Conservation (phyloP, 352 stramenopile species). For the Globisporangium spiculum region DNA sequence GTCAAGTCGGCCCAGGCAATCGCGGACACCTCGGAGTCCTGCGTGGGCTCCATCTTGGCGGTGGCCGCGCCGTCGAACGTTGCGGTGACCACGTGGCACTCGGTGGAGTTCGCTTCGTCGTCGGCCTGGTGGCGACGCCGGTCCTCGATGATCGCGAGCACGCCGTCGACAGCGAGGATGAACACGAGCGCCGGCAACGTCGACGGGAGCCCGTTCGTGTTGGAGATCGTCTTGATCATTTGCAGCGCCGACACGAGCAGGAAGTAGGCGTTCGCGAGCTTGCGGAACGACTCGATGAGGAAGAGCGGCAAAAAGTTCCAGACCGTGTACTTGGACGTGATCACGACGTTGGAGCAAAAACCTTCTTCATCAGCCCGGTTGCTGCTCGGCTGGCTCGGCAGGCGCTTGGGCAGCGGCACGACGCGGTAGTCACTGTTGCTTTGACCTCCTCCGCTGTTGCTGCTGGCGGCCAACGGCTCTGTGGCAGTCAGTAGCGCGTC, state of each 20-base stretch:
- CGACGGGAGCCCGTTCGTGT: constrained; percentile 76
- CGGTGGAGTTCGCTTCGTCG: constrained; percentile 76
- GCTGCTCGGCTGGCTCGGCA: constrained; percentile 3
- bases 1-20: constrained; percentile 74
- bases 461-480: background rate
- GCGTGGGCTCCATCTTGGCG: constrained; percentile 23
- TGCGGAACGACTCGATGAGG: constrained; percentile 81
- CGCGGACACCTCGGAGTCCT: constrained; percentile 39
- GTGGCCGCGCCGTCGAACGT: constrained; percentile 41
- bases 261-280: constrained; percentile 93
- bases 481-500: background rate
- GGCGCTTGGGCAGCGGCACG: constrained; percentile 1
- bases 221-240: constrained; percentile 75
- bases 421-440: constrained; percentile 6
- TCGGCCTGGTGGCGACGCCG: constrained; percentile 70
- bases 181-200: constrained; percentile 85
- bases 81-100: constrained; percentile 48
- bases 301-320: constrained; percentile 90
- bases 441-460: background rate
- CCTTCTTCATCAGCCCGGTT: constrained; percentile 1
- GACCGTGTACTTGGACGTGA: constrained; percentile 90
- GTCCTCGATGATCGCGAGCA: constrained; percentile 89
- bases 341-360: constrained; percentile 86
- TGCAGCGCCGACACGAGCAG: constrained; percentile 87
- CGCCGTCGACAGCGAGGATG: constrained; percentile 82